Evolutionary conservation across 352 stramenopile species (phyloP).

Genomic region (Bremia lactucae): DNA sequence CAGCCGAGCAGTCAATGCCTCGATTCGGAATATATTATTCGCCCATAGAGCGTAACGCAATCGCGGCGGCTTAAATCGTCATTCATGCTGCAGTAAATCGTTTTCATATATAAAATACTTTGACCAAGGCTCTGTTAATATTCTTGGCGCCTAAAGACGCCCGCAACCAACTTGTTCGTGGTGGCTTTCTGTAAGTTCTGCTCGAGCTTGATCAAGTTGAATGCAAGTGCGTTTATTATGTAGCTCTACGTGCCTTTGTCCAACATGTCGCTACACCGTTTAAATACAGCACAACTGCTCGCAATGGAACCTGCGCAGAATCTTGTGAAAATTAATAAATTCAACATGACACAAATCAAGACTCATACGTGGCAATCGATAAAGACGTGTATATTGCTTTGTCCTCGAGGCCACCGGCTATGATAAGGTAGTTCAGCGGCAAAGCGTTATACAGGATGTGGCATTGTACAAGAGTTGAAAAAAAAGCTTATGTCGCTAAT

Average conservation of each 20-base stretch:
- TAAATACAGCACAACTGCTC: conserved; percentile 39
- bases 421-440: conserved; percentile 21
- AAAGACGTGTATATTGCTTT: conserved; percentile 2
- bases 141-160: conserved; percentile 70
- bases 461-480: conserved; percentile 64
- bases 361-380: conserved; percentile 63
- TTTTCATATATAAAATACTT: conserved; percentile 74
- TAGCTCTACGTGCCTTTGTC: conserved; percentile 65
- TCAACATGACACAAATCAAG: conserved; percentile 61
- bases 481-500: conserved; percentile 81
- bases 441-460: conserved; percentile 57
- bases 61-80: conserved; percentile 81
- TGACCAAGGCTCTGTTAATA: conserved; percentile 79
- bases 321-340: conserved; percentile 67
- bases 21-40: conserved; percentile 8
- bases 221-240: conserved; percentile 59
- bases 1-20: conserved; percentile 30
- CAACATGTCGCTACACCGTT: conserved; percentile 54
- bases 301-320: conserved; percentile 76
- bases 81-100: conserved; percentile 83
- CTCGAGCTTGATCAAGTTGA: conserved; percentile 75
- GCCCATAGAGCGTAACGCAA: conserved; percentile 50
- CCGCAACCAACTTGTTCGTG: conserved; percentile 57
- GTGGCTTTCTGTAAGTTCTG: conserved; percentile 76
- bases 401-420: neutral